These are phyloP conservation scores for Hapsidospora chrysogenum DNA, from an alignment of 495 filamentous ascomycete genomes.

Conservation along the genomic window DNA sequence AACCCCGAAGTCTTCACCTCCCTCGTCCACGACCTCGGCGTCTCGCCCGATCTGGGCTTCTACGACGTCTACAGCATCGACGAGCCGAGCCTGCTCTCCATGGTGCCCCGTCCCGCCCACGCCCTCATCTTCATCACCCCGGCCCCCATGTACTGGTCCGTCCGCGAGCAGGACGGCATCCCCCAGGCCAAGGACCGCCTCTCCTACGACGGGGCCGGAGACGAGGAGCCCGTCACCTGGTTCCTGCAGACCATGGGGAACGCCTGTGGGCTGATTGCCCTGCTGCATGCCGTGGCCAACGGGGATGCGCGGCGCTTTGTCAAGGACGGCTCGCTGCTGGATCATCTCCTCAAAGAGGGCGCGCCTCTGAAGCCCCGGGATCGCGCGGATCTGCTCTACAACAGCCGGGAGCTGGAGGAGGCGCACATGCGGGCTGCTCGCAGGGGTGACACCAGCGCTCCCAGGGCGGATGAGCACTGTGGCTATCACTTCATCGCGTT, in stretches of 20 bases:
- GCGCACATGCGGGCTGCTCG: constrained; percentile 51
- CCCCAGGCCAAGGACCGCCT: constrained; percentile 7
- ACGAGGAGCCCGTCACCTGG: constrained; percentile 45
- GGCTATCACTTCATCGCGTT: constrained; percentile 65
- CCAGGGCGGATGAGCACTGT: constrained; percentile 26
- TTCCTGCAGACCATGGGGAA: constrained; percentile 84
- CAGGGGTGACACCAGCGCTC: constrained; percentile 48
- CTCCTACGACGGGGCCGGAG: constrained; percentile 15
- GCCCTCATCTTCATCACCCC: constrained; percentile 71
- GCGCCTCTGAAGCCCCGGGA: constrained; percentile 28
- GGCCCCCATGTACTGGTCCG: constrained; percentile 42
- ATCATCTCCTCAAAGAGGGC: constrained; percentile 22
- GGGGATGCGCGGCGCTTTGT: constrained; percentile 32
- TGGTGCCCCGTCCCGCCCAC: constrained; percentile 56
- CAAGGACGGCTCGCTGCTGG: constrained; percentile 21
- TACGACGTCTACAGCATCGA: constrained; percentile 69
- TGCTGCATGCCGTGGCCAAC: constrained; percentile 56
- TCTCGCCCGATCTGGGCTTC: constrained; percentile 49
- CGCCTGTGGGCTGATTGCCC: constrained; percentile 71
- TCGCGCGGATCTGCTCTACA: constrained; percentile 55
- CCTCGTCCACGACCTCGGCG: constrained; percentile 54
- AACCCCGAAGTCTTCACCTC: constrained; percentile 66
- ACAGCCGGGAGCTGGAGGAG: constrained; percentile 48
- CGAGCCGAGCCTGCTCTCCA: constrained; percentile 49
- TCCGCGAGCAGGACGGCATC: constrained; percentile 41